Evolutionary conservation across 306 rosid genomes (phyloP).

Genomic region (Cucurbita ficifolia): DNA sequence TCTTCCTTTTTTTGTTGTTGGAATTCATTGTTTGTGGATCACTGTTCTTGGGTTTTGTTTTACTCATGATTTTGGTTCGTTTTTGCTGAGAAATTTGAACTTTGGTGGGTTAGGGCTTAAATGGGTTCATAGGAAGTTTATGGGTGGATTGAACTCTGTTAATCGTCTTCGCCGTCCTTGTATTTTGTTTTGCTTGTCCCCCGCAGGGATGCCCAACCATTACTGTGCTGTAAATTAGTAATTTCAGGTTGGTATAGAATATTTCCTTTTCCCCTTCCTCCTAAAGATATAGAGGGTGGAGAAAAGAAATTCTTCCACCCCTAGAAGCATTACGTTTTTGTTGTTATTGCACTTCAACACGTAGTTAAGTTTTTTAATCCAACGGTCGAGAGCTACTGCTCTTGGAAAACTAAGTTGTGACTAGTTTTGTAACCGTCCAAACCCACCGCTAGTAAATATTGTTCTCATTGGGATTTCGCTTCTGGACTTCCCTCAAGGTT

Average conservation of each 20-base stretch:
- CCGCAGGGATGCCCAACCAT: neutral
- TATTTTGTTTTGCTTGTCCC: neutral
- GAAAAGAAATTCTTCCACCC: neutral
- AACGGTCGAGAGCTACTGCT: neutral
- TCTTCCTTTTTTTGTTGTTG: neutral
- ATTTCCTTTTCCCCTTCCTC: neutral
- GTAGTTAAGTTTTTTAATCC: neutral
- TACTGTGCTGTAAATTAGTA: neutral
- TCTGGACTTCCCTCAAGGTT: too few relatives aligned
- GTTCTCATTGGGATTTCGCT: too few relatives aligned
- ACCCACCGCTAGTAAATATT: too few relatives aligned
- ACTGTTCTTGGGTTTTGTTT: neutral
- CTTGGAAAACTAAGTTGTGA: neutral
- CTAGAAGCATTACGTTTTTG: neutral
- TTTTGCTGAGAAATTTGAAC: neutral
- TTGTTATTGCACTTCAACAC: neutral
- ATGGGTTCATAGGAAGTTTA: neutral
- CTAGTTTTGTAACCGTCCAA: too few relatives aligned
- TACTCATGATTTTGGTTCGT: neutral
- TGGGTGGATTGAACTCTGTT: neutral
- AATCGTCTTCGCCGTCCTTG: neutral
- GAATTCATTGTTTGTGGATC: neutral
- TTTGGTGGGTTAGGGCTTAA: constrained; percentile 10
- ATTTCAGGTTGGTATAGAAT: neutral
- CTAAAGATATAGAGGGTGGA: neutral